A percentile compares a stretch with the other conserved stretches of the same genome.
Evolutionary conservation across 257 asterid genomes (phyloP).

Genomic region (Solanum habrochaites): DNA sequence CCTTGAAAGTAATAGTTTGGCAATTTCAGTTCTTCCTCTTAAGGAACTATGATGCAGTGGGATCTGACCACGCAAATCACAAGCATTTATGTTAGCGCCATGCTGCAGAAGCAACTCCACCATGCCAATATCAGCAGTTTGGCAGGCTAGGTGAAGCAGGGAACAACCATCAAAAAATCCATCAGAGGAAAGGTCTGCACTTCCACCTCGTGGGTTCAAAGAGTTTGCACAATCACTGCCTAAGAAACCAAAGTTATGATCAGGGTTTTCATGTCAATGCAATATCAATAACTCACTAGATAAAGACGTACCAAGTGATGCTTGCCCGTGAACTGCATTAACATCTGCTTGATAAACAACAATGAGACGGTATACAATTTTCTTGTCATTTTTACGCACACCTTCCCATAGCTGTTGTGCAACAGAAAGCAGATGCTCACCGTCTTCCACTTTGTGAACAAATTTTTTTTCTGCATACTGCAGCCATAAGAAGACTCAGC

Average conservation of each 20-base stretch:
- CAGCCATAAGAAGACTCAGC: constrained; percentile 3
- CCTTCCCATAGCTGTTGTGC: constrained; percentile 73
- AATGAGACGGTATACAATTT: constrained; percentile 71
- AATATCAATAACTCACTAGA: constrained; percentile 13
- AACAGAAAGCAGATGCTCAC: constrained; percentile 39
- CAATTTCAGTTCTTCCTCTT: constrained; percentile 48
- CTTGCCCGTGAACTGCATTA: constrained; percentile 44
- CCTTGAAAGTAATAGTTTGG: constrained; percentile 70
- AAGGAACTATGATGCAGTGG: constrained; percentile 71
- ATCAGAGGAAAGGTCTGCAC: constrained; percentile 18
- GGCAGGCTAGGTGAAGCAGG: constrained; percentile 89
- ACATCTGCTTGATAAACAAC: constrained; percentile 54
- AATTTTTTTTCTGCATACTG: constrained; percentile 73
- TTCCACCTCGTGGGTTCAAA: constrained; percentile 14
- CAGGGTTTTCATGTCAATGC: constrained; percentile 5
- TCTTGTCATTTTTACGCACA: constrained; percentile 62
- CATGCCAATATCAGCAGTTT: constrained; percentile 80
- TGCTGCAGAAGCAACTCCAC: constrained; percentile 88
- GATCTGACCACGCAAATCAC: constrained; percentile 62
- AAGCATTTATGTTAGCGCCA: constrained; percentile 49
- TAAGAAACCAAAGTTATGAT: constrained; percentile 13
- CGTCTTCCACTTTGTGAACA: constrained; percentile 43
- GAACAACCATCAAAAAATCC: constrained; percentile 55
- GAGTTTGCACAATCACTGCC: constrained; percentile 30
- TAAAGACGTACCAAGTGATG: constrained; percentile 23